Conservation (phyloP, 1,284 basidiomycete genomes). For the Ganoderma meredithae region DNA sequence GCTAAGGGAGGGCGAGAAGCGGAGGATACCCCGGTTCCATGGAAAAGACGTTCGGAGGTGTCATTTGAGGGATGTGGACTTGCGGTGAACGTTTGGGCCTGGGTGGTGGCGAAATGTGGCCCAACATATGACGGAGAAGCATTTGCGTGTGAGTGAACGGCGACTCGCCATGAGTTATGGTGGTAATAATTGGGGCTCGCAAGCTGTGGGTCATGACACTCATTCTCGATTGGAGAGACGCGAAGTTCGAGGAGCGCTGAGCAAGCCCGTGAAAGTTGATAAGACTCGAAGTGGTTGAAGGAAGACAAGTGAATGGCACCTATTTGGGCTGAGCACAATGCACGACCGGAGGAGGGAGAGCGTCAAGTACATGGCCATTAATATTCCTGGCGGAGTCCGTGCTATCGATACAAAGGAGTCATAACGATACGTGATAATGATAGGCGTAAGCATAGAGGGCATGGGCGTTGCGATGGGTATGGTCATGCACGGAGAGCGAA, state of each 20-base stretch:
- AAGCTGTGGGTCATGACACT: too few relatives aligned
- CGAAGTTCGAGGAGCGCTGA: neutral
- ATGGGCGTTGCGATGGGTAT: neutral
- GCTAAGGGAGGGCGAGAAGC: neutral
- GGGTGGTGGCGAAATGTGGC: too few relatives aligned
- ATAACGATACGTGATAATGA: conserved; percentile 9
- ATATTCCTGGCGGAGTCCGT: neutral
- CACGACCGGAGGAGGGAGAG: neutral
- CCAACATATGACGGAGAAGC: too few relatives aligned
- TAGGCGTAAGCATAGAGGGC: neutral
- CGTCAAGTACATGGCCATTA: neutral
- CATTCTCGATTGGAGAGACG: neutral
- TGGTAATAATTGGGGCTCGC: too few relatives aligned
- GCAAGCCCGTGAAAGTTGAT: too few relatives aligned
- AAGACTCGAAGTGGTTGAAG: neutral
- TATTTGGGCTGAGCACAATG: neutral
- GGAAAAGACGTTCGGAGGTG: too few relatives aligned
- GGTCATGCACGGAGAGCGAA: conserved; percentile 16
- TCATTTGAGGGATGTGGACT: too few relatives aligned
- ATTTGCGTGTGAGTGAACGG: too few relatives aligned
- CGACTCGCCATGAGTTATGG: too few relatives aligned
- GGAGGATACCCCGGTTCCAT: too few relatives aligned
- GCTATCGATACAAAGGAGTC: conserved; percentile 1
- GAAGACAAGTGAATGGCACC: neutral
- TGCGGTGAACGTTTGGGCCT: too few relatives aligned